Base-by-base conservation (phyloP, 768 basidiomycete genomes). In the Agrocybe pediades region DNA sequence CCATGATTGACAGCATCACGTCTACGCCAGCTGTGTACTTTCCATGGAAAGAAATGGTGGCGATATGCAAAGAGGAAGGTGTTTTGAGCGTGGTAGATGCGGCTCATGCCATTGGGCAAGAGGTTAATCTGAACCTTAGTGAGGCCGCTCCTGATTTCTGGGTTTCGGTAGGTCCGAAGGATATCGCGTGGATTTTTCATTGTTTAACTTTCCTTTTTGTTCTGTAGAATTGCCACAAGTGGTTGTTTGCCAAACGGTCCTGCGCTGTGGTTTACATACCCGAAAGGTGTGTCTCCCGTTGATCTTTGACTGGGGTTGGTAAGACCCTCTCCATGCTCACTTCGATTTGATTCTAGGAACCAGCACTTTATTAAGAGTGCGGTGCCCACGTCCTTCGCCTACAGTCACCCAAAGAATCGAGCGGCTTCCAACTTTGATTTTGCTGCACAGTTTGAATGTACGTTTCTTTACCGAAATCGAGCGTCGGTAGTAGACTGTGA, bases 101-200 rank as follows among this genome's bases (percentile, higher is more conserved):
- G 1, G 91, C 91, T 6, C 91, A 93, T 62, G 80, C 83, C 3
- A 80, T 93, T 36, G 91, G 91, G 0, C 88, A 89, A 60, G 83
- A 90, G 61, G 60, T 78, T 6, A 68, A 80, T 49, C 75, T 90
- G 52, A 77, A 90, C 61, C 66, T 92, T 16, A 73, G 72, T 3
- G 71, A 74, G 41, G 69, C 69, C 0, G 71, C 74, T 46, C 85
- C 86, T 2, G 90, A 92, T 67, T 91, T 90, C 65, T 92, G 85
- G 85, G 72, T 87, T 20, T 46, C 52, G 15, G 56, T 50, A 26
- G 41, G 52, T 42, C 8, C 5, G 2, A 19, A n/a, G 0, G n/a
- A 30, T 30, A 7, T n/a, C 25, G 15, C 25, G 13, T 44, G 20
- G 20, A 43, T 9, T 25, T 9, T n/a, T n/a, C 23, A n/a, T 16